Percentiles rank a stretch among this genome's conserved stretches.
These are phyloP conservation scores for Vitis hybrid DNA, from an alignment of 177 flowering plant species.

Conservation along the genomic window DNA sequence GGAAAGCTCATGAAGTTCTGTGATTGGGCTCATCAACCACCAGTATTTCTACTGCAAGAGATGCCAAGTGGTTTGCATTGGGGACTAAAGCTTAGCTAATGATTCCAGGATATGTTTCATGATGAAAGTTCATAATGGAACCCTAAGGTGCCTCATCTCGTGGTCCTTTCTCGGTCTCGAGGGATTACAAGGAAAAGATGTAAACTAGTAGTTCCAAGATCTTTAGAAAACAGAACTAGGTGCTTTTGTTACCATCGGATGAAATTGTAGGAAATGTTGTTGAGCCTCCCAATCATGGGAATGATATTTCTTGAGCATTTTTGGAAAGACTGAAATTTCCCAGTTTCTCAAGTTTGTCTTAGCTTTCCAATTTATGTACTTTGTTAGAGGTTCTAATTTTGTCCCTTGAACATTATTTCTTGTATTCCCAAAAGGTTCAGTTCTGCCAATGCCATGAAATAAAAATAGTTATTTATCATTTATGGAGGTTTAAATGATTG, in stretches of 20 bases:
- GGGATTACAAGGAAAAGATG: constrained; percentile 2
- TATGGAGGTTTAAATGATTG: neutral
- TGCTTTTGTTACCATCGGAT: constrained; percentile 1
- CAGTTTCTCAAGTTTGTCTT: neutral
- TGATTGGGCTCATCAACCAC: constrained; percentile 23
- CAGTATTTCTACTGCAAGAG: neutral
- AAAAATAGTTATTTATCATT: neutral
- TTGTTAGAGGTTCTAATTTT: neutral
- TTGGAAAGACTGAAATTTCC: neutral
- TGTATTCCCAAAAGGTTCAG: neutral
- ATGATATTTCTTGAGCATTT: neutral
- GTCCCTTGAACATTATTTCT: neutral
- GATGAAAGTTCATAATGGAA: neutral
- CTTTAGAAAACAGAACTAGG: constrained; percentile 1
- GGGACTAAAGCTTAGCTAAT: neutral
- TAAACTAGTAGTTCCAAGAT: constrained; percentile 10
- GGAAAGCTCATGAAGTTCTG: constrained; percentile 77
- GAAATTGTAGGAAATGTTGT: constrained; percentile 13
- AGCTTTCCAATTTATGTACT: neutral
- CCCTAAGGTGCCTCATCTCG: constrained; percentile 7
- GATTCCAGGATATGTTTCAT: neutral
- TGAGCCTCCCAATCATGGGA: neutral
- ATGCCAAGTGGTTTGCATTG: constrained; percentile 3
- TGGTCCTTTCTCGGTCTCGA: neutral
- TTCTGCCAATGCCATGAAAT: neutral